These are phyloP conservation scores for Lindgomyces ingoldianus DNA, from an alignment of 495 filamentous ascomycete genomes.

Conservation along the genomic window DNA sequence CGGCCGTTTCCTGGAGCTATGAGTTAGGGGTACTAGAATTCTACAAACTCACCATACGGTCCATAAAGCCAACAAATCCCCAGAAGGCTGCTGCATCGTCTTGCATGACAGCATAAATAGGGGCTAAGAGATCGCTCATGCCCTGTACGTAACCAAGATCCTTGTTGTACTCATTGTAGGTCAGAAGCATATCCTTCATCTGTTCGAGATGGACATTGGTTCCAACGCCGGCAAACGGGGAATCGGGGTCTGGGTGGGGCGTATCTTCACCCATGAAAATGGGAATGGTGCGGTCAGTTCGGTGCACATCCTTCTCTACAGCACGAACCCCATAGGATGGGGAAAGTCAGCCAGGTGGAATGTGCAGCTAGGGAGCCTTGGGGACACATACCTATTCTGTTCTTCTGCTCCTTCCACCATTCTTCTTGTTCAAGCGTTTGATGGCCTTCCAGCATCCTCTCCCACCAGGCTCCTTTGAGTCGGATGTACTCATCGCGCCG, in stretches of 20 bases:
- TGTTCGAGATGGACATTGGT: slow-evolving; percentile 98
- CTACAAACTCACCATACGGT: slow-evolving; percentile 91
- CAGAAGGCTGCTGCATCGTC: slow-evolving; percentile 97
- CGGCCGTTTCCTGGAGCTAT: no score
- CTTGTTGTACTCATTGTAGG: slow-evolving; percentile 95
- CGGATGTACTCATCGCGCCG: slow-evolving; percentile 91
- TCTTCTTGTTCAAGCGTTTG: slow-evolving; percentile 76
- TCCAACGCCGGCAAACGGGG: slow-evolving; percentile 84
- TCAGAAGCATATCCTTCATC: slow-evolving; percentile 98
- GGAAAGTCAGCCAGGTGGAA: slow-evolving; percentile 47
- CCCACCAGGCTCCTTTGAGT: slow-evolving; percentile 95
- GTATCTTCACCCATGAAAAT: slow-evolving; percentile 96
- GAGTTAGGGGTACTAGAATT: no score
- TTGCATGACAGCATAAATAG: slow-evolving; percentile 94
- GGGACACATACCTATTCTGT: slow-evolving; percentile 75
- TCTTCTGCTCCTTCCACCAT: slow-evolving; percentile 94
- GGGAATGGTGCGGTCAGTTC: slow-evolving; percentile 88
- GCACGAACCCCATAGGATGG: slow-evolving; percentile 50
- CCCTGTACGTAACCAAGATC: slow-evolving; percentile 96
- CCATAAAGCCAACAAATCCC: slow-evolving; percentile 95
- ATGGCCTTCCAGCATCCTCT: slow-evolving; percentile 79
- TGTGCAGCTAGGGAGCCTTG: slow-evolving; percentile 17
- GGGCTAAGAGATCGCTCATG: slow-evolving; percentile 95
- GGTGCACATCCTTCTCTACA: slow-evolving; percentile 95
- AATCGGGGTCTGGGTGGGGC: slow-evolving; percentile 96